Conservation (phyloP, 169 alveolate species). For the Prorocentrum cordatum region DNA sequence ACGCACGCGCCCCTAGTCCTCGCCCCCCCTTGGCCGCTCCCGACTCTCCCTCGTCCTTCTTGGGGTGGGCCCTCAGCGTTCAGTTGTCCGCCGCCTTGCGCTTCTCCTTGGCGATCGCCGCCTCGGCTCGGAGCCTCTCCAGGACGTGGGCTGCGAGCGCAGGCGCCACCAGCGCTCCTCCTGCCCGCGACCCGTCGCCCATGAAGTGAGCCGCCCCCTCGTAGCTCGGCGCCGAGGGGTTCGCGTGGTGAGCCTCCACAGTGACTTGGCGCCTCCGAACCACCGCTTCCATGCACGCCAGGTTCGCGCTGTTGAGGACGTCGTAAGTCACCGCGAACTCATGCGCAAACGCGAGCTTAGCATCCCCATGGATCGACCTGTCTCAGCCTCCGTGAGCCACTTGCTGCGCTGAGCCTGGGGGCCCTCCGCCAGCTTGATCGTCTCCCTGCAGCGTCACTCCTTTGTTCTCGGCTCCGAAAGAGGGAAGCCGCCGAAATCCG, state of each 20-base stretch:
- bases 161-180: not conserved
- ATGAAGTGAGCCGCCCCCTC: not conserved
- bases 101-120: not conserved
- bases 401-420: not conserved
- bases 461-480: too few species aligned
- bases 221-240: too few species aligned
- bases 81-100: not conserved
- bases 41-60: too few species aligned
- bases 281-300: not conserved
- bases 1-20: too few species aligned
- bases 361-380: not conserved
- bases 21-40: too few species aligned
- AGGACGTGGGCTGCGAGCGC: not conserved
- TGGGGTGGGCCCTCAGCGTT: too few species aligned
- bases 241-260: constrained; percentile 19
- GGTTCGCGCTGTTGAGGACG: not conserved
- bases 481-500: too few species aligned
- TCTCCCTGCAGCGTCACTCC: not conserved
- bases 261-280: not conserved
- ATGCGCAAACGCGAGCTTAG: not conserved
- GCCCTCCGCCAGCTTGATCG: not conserved
- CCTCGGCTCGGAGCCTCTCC: not conserved
- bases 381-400: constrained; percentile 9
- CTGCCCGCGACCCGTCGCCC: not conserved
- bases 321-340: not conserved